Conservation (phyloP, 1,284 basidiomycete genomes). For the Dichomitus squalens region DNA sequence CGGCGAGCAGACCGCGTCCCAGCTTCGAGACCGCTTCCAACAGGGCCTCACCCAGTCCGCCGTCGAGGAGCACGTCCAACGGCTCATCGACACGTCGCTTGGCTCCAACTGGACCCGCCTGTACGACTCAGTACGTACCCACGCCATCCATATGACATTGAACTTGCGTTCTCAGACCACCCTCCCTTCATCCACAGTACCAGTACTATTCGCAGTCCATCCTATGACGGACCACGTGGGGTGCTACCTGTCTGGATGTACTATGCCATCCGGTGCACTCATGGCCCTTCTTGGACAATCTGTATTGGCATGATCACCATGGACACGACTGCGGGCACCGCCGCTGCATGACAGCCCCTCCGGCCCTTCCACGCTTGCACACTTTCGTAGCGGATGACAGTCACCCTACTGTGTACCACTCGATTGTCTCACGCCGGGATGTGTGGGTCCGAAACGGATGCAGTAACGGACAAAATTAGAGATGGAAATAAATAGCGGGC, state of each 20-base stretch:
- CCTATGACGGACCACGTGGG: conserved; percentile 41
- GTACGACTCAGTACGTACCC: conserved; percentile 79
- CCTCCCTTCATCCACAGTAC: conserved; percentile 48
- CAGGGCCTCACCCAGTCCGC: conserved; percentile 86
- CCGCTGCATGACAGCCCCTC: not conserved
- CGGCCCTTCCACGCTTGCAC: too few relatives aligned
- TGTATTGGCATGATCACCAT: not conserved
- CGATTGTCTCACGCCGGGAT: too few relatives aligned
- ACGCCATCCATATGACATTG: not conserved
- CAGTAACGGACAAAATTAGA: not conserved
- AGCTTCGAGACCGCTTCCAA: conserved; percentile 93
- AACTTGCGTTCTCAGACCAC: conserved; percentile 4
- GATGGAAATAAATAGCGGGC: conserved; percentile 14
- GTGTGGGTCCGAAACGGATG: too few relatives aligned
- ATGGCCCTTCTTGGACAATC: not conserved
- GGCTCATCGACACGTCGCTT: conserved; percentile 84
- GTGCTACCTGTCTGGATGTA: not conserved
- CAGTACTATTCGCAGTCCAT: conserved; percentile 89
- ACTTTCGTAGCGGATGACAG: not conserved
- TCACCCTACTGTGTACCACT: not conserved
- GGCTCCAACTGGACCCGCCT: conserved; percentile 93
- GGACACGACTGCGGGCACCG: not conserved
- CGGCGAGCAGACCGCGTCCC: conserved; percentile 88
- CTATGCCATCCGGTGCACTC: not conserved
- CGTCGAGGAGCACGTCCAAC: conserved; percentile 88